Conservation (phyloP, 2,329 filamentous ascomycete species). For the Hypoxylon sp. region DNA sequence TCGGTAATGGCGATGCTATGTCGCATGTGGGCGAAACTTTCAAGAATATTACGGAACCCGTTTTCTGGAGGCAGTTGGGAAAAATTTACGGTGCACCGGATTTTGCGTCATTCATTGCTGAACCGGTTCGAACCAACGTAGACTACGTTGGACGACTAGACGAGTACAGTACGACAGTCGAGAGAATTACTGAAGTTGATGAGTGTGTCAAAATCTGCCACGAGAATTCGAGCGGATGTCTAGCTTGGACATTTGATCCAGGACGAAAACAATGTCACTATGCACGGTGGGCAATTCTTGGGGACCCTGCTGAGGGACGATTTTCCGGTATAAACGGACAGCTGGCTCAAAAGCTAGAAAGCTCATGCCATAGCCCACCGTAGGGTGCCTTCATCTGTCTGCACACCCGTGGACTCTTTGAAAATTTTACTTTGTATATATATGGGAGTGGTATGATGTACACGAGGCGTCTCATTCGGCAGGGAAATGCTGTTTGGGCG, state of each 20-base stretch:
- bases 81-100: constrained; percentile 62
- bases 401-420: constrained; percentile 13
- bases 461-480: constrained; percentile 32
- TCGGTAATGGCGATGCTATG: constrained; percentile 64
- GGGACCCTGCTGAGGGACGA: constrained; percentile 54
- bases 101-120: constrained; percentile 57
- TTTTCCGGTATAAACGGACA: constrained; percentile 59
- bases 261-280: constrained; percentile 59
- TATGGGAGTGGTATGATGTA: constrained; percentile 39
- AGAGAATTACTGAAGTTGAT: constrained; percentile 58
- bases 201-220: constrained; percentile 63
- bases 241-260: constrained; percentile 68
- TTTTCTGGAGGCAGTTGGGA: constrained; percentile 68
- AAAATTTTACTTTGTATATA: constrained; percentile 36
- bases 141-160: constrained; percentile 68
- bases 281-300: constrained; percentile 67
- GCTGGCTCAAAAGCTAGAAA: constrained; percentile 48
- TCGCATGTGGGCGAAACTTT: constrained; percentile 61
- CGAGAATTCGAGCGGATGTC: constrained; percentile 58
- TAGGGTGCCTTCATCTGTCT: constrained; percentile 19
- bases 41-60: constrained; percentile 56
- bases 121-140: constrained; percentile 57
- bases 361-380: constrained; percentile 49
- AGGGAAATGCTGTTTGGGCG: constrained; percentile 35
- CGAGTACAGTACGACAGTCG: constrained; percentile 59